Conservation (phyloP, 352 stramenopile genomes). For the Globisporangium middletonii region DNA sequence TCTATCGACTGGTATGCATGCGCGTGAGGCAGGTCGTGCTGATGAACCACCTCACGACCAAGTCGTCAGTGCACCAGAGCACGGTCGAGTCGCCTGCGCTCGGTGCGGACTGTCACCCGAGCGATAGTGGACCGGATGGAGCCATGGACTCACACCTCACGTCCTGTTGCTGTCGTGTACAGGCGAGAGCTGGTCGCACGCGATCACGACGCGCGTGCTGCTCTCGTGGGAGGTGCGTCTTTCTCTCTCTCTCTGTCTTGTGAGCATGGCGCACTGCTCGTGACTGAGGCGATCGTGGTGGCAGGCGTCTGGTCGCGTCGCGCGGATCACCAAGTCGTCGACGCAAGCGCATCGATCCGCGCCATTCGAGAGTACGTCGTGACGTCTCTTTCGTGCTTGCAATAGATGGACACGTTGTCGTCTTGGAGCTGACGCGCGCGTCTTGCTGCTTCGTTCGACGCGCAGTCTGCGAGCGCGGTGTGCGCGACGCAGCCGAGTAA, state of each 20-base stretch:
- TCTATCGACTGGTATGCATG: too few relatives aligned
- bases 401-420: neutral
- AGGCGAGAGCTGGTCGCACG: constrained; percentile 72
- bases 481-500: constrained; percentile 1
- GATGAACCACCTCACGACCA: constrained; percentile 72
- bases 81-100: constrained; percentile 21
- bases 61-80: constrained; percentile 16
- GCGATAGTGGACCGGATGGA: neutral
- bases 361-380: constrained; percentile 34
- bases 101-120: constrained; percentile 8
- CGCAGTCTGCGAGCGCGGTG: constrained; percentile 11
- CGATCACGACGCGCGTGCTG: constrained; percentile 52
- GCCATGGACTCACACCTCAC: neutral
- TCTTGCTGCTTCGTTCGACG: neutral
- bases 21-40: constrained; percentile 35
- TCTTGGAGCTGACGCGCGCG: neutral
- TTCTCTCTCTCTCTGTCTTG: neutral
- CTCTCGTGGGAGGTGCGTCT: constrained; percentile 61
- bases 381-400: neutral
- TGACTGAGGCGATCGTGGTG: neutral
- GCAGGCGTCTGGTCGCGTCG: constrained; percentile 33
- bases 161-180: neutral
- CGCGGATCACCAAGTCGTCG: constrained; percentile 45
- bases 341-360: constrained; percentile 25
- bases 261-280: neutral